Evolutionary conservation across 2,329 filamentous ascomycete genomes (phyloP).

Genomic region (Mycosphaerelloides madeirae): DNA sequence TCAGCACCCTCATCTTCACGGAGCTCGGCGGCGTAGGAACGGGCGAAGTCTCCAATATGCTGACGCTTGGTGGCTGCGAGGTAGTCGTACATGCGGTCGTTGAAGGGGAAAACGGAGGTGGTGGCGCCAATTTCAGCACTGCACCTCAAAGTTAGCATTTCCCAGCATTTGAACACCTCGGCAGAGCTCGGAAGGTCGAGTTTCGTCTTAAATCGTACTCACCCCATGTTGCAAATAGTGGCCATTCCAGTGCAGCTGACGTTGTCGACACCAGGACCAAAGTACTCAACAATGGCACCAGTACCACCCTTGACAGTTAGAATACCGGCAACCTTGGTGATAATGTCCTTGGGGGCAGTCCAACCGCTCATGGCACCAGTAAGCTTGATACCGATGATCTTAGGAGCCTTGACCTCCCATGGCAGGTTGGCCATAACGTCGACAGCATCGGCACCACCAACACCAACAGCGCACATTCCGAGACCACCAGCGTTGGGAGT

Average conservation of each 20-base stretch:
- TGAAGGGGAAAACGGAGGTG: constrained; percentile 95
- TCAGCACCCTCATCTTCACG: constrained; percentile 82
- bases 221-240: constrained; percentile 57
- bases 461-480: constrained; percentile 87
- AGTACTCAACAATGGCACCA: constrained; percentile 52
- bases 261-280: constrained; percentile 65
- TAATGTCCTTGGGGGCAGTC: constrained; percentile 94
- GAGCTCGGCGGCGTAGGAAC: constrained; percentile 78
- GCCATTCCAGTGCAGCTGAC: constrained; percentile 83
- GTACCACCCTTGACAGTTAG: constrained; percentile 98
- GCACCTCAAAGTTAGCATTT: no score
- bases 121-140: constrained; percentile 74
- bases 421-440: constrained; percentile 97
- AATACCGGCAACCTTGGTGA: constrained; percentile 94
- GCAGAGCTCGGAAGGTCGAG: no score
- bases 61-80: constrained; percentile 83
- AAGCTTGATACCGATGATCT: constrained; percentile 92
- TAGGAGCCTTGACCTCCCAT: constrained; percentile 97
- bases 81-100: constrained; percentile 97
- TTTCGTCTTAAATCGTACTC: no score
- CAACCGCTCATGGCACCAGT: constrained; percentile 86
- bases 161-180: no score
- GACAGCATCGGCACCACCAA: constrained; percentile 95
- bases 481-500: constrained; percentile 96
- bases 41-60: constrained; percentile 85